Evolutionary conservation across 1,284 basidiomycete genomes (phyloP).

Genomic region (Trichosporon coremiiforme): DNA sequence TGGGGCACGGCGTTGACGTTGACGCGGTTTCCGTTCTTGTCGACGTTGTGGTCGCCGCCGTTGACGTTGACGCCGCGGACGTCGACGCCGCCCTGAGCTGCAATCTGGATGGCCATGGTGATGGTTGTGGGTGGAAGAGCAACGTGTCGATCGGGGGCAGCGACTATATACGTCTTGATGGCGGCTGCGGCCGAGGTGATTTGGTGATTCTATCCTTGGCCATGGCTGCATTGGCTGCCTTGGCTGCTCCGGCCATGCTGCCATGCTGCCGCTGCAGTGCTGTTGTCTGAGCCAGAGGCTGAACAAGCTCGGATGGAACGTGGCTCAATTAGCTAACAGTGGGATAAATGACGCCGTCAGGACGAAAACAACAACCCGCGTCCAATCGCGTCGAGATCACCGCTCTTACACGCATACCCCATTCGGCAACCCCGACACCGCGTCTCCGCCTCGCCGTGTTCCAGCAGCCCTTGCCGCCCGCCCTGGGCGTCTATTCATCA

Average conservation of each 20-base stretch:
- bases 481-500: too few relatives aligned
- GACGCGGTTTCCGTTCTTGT: conserved; percentile 26
- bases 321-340: conserved; percentile 3
- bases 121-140: background rate
- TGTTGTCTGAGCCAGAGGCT: background rate
- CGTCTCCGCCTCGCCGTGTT: background rate
- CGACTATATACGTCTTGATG: background rate
- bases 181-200: too few relatives aligned
- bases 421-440: background rate
- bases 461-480: background rate
- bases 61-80: conserved; percentile 25
- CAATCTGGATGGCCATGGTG: conserved; percentile 27
- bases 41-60: conserved; percentile 23
- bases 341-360: background rate
- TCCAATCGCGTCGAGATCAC: background rate
- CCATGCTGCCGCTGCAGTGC: too few relatives aligned
- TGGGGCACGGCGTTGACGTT: conserved; percentile 18
- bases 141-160: too few relatives aligned
- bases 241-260: too few relatives aligned
- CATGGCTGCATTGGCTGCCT: too few relatives aligned
- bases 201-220: conserved; percentile 2
- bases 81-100: conserved; percentile 28
- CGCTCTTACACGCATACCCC: background rate
- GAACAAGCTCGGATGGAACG: background rate
- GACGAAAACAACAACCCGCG: background rate